Evolutionary conservation across 2,329 filamentous ascomycete species (phyloP).

Genomic region (Macrophomina tecta): DNA sequence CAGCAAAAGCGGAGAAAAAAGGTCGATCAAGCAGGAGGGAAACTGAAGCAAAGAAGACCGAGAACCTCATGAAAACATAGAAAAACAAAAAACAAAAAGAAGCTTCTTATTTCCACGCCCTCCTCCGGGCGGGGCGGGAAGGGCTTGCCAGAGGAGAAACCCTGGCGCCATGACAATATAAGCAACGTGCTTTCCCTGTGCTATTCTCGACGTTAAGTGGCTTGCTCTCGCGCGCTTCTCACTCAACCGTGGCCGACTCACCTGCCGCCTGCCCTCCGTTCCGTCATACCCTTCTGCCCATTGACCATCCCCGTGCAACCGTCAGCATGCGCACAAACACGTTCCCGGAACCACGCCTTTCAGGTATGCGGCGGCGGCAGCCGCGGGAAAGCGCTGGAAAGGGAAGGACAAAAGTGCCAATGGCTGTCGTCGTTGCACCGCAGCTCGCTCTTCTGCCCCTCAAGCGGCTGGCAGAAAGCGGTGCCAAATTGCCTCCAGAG

Average conservation of each 20-base stretch:
- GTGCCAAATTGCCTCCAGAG: not conserved
- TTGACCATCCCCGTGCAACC: not conserved
- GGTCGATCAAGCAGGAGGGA: not conserved
- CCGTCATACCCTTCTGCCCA: not conserved
- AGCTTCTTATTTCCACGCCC: not conserved
- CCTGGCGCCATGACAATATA: constrained; percentile 17
- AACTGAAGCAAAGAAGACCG: too few species aligned
- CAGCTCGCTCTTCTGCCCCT: not conserved
- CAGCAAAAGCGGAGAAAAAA: not conserved
- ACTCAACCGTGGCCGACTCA: not conserved
- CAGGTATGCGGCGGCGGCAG: not conserved
- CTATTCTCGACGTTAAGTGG: not conserved
- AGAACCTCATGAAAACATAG: too few species aligned
- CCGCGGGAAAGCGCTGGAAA: not conserved
- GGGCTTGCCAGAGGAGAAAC: constrained; percentile 2
- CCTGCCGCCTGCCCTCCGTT: not conserved
- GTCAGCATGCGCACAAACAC: constrained; percentile 21
- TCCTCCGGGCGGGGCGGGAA: not conserved
- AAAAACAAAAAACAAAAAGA: too few species aligned
- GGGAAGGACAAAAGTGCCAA: too few species aligned
- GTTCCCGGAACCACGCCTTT: constrained; percentile 10
- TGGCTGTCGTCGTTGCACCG: not conserved
- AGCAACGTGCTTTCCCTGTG: constrained; percentile 20
- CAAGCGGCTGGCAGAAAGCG: not conserved
- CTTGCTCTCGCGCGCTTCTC: not conserved